A percentile compares a stretch with the other conserved stretches of the same genome.
Evolutionary conservation across 2,329 filamentous ascomycete species (phyloP).

Genomic region (Pseudopithomyces maydicus): DNA sequence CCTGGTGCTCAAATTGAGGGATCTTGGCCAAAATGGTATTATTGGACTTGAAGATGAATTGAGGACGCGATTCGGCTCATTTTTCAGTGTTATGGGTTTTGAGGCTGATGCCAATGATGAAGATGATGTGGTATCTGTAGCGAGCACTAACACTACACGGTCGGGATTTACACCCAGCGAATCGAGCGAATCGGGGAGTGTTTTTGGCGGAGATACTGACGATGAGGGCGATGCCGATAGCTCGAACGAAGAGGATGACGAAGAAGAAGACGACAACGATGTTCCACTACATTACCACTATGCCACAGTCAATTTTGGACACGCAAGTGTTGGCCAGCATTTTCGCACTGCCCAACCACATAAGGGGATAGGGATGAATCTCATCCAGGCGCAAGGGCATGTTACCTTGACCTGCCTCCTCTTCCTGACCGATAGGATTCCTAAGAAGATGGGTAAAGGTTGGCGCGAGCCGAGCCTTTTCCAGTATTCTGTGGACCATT

Average conservation of each 20-base stretch:
- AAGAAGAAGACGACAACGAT: not conserved
- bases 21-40: not conserved
- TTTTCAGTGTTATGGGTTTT: not conserved
- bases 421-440: not conserved
- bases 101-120: not conserved
- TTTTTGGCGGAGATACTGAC: not conserved
- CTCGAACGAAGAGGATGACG: not conserved
- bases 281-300: not conserved
- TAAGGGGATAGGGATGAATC: not conserved
- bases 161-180: not conserved
- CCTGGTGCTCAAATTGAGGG: not conserved
- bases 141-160: not conserved
- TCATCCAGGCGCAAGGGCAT: not conserved
- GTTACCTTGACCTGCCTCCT: not conserved
- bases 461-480: not conserved
- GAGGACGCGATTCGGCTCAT: not conserved
- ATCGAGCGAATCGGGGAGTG: not conserved
- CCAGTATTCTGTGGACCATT: not conserved
- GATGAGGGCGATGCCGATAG: not conserved
- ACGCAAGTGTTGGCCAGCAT: conserved; percentile 1
- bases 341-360: not conserved
- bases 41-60: not conserved
- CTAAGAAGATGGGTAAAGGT: not conserved
- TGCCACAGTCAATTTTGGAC: conserved; percentile 2
- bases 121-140: not conserved